A percentile compares a stretch with the other conserved stretches of the same genome.
phyloP scores from a whole-genome alignment of 164 flowering plant genomes.

The Sedum album region DNA sequence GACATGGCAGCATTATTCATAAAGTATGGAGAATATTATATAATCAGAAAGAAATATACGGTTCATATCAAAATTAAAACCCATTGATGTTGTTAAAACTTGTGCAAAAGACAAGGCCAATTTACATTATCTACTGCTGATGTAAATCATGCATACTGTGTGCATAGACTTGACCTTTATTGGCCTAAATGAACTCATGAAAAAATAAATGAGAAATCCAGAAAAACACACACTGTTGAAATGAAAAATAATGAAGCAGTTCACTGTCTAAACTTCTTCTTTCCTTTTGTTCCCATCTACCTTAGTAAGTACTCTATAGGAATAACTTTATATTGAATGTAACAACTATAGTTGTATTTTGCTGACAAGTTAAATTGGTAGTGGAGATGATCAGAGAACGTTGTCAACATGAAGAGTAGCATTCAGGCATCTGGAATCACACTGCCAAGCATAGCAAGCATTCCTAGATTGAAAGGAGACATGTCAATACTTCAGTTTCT shows the following conservation, averaged over 20 bases:
- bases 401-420: too few relatives aligned
- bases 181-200: slow-evolving; percentile 79
- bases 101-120: slow-evolving; percentile 23
- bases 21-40: neutral
- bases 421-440: too few relatives aligned
- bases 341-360: too few relatives aligned
- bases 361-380: too few relatives aligned
- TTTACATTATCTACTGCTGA: slow-evolving; percentile 82
- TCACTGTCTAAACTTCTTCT: too few relatives aligned
- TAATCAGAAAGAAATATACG: neutral
- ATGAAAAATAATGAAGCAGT: slow-evolving; percentile 9
- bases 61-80: neutral
- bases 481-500: too few relatives aligned
- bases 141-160: slow-evolving; percentile 98
- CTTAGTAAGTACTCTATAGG: too few relatives aligned
- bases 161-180: slow-evolving; percentile 84
- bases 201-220: slow-evolving; percentile 54
- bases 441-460: too few relatives aligned
- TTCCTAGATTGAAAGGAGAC: too few relatives aligned
- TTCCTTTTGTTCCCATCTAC: too few relatives aligned
- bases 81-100: slow-evolving; percentile 12
- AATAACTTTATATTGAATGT: too few relatives aligned
- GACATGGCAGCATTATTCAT: neutral
- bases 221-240: slow-evolving; percentile 11
- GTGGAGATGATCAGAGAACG: too few relatives aligned